phyloP scores from a whole-genome alignment of 768 basidiomycete species.

The Agrocybe pediades region DNA sequence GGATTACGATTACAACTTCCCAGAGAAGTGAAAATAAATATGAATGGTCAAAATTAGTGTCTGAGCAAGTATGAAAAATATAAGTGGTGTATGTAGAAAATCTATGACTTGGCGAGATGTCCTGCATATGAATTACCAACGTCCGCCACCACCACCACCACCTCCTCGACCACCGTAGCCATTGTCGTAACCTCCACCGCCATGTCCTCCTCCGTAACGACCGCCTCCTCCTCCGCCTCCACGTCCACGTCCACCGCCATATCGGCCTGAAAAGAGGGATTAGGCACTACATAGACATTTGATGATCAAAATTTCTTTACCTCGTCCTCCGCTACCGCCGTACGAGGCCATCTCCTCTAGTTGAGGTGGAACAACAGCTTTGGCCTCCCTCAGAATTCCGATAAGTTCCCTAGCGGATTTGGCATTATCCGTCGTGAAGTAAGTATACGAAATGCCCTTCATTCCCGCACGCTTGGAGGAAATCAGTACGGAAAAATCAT shows the following conservation, averaged over 20 bases:
- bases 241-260: constrained; percentile 42
- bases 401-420: constrained; percentile 94
- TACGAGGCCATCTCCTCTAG: constrained; percentile 92
- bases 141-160: constrained; percentile 39
- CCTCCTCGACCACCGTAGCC: constrained; percentile 41
- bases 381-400: constrained; percentile 83
- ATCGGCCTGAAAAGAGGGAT: constrained; percentile 51
- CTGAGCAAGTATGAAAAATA: constrained; percentile 14
- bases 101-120: constrained; percentile 9
- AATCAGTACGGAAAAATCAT: constrained; percentile 16
- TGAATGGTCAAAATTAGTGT: constrained; percentile 13
- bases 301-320: constrained; percentile 37
- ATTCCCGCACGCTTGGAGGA: constrained; percentile 76
- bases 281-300: constrained; percentile 4
- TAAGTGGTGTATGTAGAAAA: constrained; percentile 1
- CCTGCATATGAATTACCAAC: constrained; percentile 28
- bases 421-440: constrained; percentile 95
- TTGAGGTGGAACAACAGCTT: constrained; percentile 83
- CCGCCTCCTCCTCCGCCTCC: constrained; percentile 40
- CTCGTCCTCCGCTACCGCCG: constrained; percentile 78
- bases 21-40: constrained; percentile 9
- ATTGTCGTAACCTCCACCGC: constrained; percentile 42
- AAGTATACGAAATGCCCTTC: constrained; percentile 92
- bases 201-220: constrained; percentile 44
- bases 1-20: background rate